Conservation (phyloP, 495 filamentous ascomycete genomes). For the Penicillium nucicola region DNA sequence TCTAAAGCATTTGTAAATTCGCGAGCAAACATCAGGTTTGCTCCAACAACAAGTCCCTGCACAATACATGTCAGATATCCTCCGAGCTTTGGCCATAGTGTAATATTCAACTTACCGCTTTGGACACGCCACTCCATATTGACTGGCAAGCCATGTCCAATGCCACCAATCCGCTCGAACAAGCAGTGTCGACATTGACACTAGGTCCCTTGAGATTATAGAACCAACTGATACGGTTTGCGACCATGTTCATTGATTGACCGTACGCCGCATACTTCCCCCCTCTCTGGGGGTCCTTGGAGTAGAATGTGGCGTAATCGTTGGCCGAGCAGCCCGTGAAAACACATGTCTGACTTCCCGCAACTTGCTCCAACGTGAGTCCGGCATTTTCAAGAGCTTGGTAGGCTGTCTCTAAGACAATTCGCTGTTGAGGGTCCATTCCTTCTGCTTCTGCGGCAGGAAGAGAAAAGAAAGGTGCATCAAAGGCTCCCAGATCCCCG, state of each 20-base stretch:
- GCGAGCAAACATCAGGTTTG: slow-evolving; percentile 10
- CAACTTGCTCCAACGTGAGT: too few species aligned
- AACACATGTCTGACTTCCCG: slow-evolving; percentile 22
- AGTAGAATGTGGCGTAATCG: not conserved
- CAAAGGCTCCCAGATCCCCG: slow-evolving; percentile 26
- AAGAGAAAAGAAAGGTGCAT: slow-evolving; percentile 19
- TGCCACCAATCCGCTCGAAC: slow-evolving; percentile 33
- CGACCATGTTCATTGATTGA: slow-evolving; percentile 25
- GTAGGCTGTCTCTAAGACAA: slow-evolving; percentile 20
- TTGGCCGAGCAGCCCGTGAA: not conserved
- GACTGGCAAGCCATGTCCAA: slow-evolving; percentile 29
- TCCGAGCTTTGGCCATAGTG: too few species aligned
- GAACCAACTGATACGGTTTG: slow-evolving; percentile 39
- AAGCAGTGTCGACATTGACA: slow-evolving; percentile 39
- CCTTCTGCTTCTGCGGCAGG: not conserved
- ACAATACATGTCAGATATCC: not conserved
- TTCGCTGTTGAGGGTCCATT: slow-evolving; percentile 11
- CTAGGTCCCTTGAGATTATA: slow-evolving; percentile 38
- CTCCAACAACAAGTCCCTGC: slow-evolving; percentile 13
- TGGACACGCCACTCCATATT: slow-evolving; percentile 36
- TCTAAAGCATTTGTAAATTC: slow-evolving; percentile 10
- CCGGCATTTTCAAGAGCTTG: slow-evolving; percentile 37
- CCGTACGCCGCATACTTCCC: too few species aligned
- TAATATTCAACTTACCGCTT: slow-evolving; percentile 23
- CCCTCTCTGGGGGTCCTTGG: too few species aligned